phyloP scores from a whole-genome alignment of 768 basidiomycete species.

The Boletus fagicola region DNA sequence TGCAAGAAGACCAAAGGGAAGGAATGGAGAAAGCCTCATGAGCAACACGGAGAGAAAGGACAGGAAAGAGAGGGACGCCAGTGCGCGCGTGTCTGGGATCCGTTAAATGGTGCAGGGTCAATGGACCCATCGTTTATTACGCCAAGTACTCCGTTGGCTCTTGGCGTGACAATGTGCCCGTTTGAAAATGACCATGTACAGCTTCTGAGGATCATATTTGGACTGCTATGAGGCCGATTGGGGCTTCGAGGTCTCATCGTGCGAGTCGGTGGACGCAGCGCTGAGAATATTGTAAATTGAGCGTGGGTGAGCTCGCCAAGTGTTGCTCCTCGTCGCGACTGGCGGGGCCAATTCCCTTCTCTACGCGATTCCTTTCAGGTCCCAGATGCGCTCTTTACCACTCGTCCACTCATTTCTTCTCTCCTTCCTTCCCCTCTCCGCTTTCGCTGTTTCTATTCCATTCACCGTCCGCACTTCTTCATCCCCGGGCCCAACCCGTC shows the following conservation, averaged over 20 bases:
- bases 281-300: background rate
- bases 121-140: background rate
- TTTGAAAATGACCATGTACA: background rate
- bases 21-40: constrained; percentile 13
- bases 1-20: constrained; percentile 13
- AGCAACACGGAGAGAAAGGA: background rate
- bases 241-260: background rate
- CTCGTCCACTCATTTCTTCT: constrained; percentile 24
- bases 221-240: background rate
- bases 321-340: too few species aligned
- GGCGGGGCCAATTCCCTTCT: too few species aligned
- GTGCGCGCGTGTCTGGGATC: background rate
- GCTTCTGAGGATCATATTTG: background rate
- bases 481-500: background rate
- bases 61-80: background rate
- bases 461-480: constrained; percentile 25
- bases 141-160: background rate
- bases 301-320: constrained; percentile 1
- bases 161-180: background rate
- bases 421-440: constrained; percentile 13
- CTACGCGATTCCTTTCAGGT: background rate
- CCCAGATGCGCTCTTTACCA: constrained; percentile 26
- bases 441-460: constrained; percentile 34
- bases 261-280: background rate
- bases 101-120: background rate